phyloP scores from a whole-genome alignment of 805 yeast genomes.

The Saturnispora besseyi region DNA sequence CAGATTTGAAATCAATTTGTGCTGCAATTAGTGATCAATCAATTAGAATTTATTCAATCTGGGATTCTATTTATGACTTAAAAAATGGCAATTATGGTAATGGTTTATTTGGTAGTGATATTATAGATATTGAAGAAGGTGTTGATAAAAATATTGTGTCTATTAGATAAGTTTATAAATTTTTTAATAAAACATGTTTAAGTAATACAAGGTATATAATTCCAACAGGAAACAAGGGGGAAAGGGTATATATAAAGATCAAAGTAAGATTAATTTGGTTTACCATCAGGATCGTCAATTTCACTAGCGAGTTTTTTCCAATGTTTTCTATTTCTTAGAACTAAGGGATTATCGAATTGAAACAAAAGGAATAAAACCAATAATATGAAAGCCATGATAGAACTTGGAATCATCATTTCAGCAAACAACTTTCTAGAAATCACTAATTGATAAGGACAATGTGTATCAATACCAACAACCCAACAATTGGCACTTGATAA shows the following conservation, averaged over 20 bases:
- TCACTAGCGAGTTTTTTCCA: constrained; percentile 53
- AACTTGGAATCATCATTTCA: constrained; percentile 58
- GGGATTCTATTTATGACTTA: constrained; percentile 43
- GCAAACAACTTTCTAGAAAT: constrained; percentile 49
- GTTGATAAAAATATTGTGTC: constrained; percentile 25
- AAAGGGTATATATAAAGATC: not conserved
- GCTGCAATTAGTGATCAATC: constrained; percentile 75
- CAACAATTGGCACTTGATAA: constrained; percentile 68
- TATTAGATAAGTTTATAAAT: constrained; percentile 17
- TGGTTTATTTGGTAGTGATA: constrained; percentile 46
- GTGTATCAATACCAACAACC: constrained; percentile 77
- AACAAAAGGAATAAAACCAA: constrained; percentile 43
- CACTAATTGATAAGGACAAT: constrained; percentile 66
- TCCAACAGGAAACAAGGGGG: not conserved
- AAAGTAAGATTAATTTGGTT: constrained; percentile 47
- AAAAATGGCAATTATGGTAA: constrained; percentile 22
- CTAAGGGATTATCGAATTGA: constrained; percentile 54
- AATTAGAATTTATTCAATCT: constrained; percentile 62
- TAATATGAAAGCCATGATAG: constrained; percentile 46
- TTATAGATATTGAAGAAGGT: constrained; percentile 54
- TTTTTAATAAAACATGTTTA: not conserved
- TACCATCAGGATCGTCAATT: constrained; percentile 72
- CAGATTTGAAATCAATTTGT: constrained; percentile 53
- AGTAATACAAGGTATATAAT: not conserved
- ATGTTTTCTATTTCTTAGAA: constrained; percentile 58